Conservation (phyloP, 1,284 basidiomycete species). For the Boletus smithii region DNA sequence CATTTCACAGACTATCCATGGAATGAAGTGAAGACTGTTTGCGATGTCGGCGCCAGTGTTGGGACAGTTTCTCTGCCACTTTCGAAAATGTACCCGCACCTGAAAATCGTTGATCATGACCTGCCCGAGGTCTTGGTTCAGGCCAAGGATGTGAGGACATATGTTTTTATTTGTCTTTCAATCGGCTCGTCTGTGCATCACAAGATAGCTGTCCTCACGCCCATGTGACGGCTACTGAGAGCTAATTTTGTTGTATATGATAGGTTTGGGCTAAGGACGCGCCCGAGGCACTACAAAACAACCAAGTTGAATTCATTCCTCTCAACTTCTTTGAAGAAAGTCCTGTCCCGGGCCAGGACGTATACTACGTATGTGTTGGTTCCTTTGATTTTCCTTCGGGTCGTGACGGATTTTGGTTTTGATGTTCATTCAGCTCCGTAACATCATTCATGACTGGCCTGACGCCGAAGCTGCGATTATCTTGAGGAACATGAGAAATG, state of each 20-base stretch:
- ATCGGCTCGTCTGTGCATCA: neutral
- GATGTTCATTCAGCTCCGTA: slow-evolving; percentile 19
- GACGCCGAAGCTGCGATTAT: slow-evolving; percentile 22
- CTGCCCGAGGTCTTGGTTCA: slow-evolving; percentile 37
- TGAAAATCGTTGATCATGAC: slow-evolving; percentile 48
- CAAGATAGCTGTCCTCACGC: too few relatives aligned
- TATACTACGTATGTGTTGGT: slow-evolving; percentile 42
- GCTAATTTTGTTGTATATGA: neutral
- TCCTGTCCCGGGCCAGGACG: slow-evolving; percentile 40
- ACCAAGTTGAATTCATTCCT: slow-evolving; percentile 37
- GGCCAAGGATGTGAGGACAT: slow-evolving; percentile 30
- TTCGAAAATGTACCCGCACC: slow-evolving; percentile 37
- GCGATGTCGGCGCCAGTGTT: slow-evolving; percentile 48
- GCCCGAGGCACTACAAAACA: slow-evolving; percentile 34
- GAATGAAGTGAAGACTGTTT: slow-evolving; percentile 41
- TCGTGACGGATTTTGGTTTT: neutral
- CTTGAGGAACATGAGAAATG: slow-evolving; percentile 18
- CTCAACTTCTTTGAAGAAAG: slow-evolving; percentile 46
- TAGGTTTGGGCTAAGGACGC: slow-evolving; percentile 37
- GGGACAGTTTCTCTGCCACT: slow-evolving; percentile 44
- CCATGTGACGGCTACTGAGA: too few relatives aligned
- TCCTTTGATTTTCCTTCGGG: neutral
- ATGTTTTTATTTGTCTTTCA: neutral
- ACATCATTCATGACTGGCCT: slow-evolving; percentile 29
- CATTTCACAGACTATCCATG: slow-evolving; percentile 41